Evolutionary conservation across 2,329 filamentous ascomycete species (phyloP).

Genomic region (Parastagonospora nodorum): DNA sequence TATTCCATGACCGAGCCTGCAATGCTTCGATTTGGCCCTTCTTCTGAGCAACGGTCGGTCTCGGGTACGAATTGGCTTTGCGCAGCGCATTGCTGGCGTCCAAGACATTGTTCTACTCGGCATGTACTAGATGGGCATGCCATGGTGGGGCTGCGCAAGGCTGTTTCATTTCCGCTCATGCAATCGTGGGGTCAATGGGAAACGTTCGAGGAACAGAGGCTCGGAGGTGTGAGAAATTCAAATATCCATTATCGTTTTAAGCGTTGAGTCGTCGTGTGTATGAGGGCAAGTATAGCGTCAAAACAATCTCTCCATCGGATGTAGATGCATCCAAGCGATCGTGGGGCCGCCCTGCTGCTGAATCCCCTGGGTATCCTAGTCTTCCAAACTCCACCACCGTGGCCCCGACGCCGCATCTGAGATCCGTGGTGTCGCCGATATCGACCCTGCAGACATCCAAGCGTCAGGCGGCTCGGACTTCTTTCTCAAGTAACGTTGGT

Average conservation of each 20-base stretch:
- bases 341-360: neutral
- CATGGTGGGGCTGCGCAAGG: neutral
- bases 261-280: conserved; percentile 2
- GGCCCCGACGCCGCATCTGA: neutral
- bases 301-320: neutral
- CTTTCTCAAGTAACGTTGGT: too few relatives aligned
- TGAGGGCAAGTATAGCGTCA: neutral
- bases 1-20: conserved; percentile 7
- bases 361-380: neutral
- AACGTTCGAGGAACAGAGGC: neutral
- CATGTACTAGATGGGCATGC: too few relatives aligned
- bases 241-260: conserved; percentile 4
- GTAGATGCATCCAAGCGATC: neutral
- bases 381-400: neutral
- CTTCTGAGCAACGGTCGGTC: too few relatives aligned
- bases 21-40: conserved; percentile 1
- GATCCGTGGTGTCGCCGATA: too few relatives aligned
- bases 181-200: neutral
- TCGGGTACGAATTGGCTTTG: too few relatives aligned
- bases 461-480: too few relatives aligned
- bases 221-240: conserved; percentile 2
- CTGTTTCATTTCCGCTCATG: conserved; percentile 15
- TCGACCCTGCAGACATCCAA: too few relatives aligned
- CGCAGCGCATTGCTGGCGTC: too few relatives aligned
- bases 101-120: too few relatives aligned